Conservation (phyloP, 1,284 basidiomycete genomes). For the Takashimella koratensis region DNA sequence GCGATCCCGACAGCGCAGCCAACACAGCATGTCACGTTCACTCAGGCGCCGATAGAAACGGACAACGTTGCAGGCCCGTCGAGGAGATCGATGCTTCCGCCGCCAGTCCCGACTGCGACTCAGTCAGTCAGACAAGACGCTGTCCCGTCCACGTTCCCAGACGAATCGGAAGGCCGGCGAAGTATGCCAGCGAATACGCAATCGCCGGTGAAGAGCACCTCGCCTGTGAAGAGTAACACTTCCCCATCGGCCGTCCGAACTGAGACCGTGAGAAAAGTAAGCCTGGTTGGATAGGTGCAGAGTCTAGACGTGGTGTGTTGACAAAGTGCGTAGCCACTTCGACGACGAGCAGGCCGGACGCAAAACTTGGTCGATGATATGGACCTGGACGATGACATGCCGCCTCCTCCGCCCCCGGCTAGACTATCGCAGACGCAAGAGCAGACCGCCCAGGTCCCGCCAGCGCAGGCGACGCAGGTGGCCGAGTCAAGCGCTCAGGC, state of each 20-base stretch:
- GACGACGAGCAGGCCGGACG: slow-evolving; percentile 21
- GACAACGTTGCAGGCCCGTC: too few relatives aligned
- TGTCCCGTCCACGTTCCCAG: slow-evolving; percentile 36
- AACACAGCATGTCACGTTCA: too few relatives aligned
- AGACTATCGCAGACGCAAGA: slow-evolving; percentile 1
- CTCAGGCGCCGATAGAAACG: too few relatives aligned
- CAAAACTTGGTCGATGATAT: slow-evolving; percentile 18
- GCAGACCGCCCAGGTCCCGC: slow-evolving; percentile 5
- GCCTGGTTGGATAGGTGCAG: too few relatives aligned
- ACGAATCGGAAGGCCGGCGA: slow-evolving; percentile 15
- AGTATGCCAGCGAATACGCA: slow-evolving; percentile 1
- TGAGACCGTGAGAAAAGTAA: background rate
- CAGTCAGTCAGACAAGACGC: slow-evolving; percentile 7
- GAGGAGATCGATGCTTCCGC: too few relatives aligned
- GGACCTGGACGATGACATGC: slow-evolving; percentile 7
- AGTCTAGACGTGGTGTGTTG: too few relatives aligned
- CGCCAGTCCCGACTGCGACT: too few relatives aligned
- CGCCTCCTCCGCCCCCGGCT: background rate
- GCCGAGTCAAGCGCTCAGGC: background rate
- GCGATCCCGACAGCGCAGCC: too few relatives aligned
- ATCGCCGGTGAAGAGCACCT: slow-evolving; percentile 3
- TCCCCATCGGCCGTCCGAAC: too few relatives aligned
- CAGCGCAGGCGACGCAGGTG: slow-evolving; percentile 7
- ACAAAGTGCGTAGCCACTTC: too few relatives aligned
- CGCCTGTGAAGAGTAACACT: too few relatives aligned